These are phyloP conservation scores for Lipomyces yamadae DNA, from an alignment of 805 yeast genomes.

Conservation along the genomic window DNA sequence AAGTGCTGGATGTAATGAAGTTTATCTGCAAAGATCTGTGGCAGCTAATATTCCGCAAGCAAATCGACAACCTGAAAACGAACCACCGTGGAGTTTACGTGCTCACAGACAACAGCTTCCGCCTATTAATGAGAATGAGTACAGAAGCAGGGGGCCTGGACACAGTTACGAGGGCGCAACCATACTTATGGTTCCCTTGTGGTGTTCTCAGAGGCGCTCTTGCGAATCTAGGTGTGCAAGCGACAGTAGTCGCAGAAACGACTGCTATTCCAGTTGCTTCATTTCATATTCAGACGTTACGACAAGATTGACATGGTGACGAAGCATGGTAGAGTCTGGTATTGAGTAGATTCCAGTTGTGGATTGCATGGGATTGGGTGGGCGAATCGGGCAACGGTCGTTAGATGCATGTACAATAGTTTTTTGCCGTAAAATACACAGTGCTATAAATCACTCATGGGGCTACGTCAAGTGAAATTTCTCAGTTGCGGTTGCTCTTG, in stretches of 20 bases:
- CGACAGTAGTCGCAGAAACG: constrained; percentile 68
- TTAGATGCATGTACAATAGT: neutral
- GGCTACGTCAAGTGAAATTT: neutral
- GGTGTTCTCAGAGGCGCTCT: constrained; percentile 78
- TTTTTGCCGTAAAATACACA: neutral
- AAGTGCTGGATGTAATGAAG: constrained; percentile 82
- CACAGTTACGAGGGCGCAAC: constrained; percentile 46
- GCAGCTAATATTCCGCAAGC: constrained; percentile 78
- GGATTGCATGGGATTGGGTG: neutral
- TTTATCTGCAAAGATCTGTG: constrained; percentile 92
- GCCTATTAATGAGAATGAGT: constrained; percentile 57
- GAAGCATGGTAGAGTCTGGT: neutral
- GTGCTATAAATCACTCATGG: neutral
- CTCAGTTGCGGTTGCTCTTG: too few species aligned
- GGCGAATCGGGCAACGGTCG: neutral
- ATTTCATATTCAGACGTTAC: constrained; percentile 68
- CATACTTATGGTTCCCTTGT: constrained; percentile 71
- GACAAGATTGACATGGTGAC: neutral
- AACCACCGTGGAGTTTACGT: constrained; percentile 88
- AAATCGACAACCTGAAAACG: constrained; percentile 88
- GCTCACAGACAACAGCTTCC: constrained; percentile 69
- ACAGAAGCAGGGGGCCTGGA: constrained; percentile 44
- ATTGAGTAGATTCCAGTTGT: neutral
- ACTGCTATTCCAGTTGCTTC: constrained; percentile 67
- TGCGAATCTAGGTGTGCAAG: constrained; percentile 68